Evolutionary conservation across 2,329 filamentous ascomycete species (phyloP).

Genomic region (Aspergillus neotritici): DNA sequence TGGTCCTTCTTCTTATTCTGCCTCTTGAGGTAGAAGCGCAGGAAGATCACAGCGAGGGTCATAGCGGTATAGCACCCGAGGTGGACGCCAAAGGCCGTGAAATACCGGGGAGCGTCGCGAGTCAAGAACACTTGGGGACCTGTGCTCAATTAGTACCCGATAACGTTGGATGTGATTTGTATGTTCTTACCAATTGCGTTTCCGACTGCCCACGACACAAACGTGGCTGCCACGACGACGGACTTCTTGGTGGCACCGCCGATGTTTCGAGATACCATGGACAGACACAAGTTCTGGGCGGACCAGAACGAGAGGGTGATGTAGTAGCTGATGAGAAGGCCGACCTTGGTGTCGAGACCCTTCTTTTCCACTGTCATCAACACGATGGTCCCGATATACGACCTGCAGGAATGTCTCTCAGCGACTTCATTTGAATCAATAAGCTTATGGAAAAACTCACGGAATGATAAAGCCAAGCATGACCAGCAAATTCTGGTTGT

Average conservation of each 20-base stretch:
- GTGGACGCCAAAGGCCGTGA: conserved; percentile 64
- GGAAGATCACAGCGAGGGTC: conserved; percentile 51
- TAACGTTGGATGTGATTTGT: neutral
- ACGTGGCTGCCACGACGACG: conserved; percentile 62
- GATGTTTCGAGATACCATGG: conserved; percentile 63
- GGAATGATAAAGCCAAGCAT: conserved; percentile 64
- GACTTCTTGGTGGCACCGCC: conserved; percentile 70
- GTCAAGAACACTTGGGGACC: conserved; percentile 60
- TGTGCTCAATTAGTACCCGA: conserved; percentile 13
- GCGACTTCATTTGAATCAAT: neutral
- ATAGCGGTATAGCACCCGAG: conserved; percentile 62
- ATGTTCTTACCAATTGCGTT: conserved; percentile 55
- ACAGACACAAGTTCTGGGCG: conserved; percentile 61
- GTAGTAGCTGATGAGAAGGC: conserved; percentile 68
- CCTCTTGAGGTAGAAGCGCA: conserved; percentile 53
- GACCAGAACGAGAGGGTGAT: conserved; percentile 74
- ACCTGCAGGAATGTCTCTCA: conserved; percentile 37
- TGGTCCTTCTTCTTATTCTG: conserved; percentile 57
- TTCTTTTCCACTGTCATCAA: conserved; percentile 63
- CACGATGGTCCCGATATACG: conserved; percentile 65
- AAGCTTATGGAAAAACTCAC: conserved; percentile 36
- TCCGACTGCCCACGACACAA: conserved; percentile 63
- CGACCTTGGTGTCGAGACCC: conserved; percentile 55
- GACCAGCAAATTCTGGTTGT: conserved; percentile 60
- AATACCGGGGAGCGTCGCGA: conserved; percentile 59